Evolutionary conservation across 73 alveolate species (phyloP), one percentile per base, ranked within the genome.

Genomic region (Stentor coeruleus): DNA sequence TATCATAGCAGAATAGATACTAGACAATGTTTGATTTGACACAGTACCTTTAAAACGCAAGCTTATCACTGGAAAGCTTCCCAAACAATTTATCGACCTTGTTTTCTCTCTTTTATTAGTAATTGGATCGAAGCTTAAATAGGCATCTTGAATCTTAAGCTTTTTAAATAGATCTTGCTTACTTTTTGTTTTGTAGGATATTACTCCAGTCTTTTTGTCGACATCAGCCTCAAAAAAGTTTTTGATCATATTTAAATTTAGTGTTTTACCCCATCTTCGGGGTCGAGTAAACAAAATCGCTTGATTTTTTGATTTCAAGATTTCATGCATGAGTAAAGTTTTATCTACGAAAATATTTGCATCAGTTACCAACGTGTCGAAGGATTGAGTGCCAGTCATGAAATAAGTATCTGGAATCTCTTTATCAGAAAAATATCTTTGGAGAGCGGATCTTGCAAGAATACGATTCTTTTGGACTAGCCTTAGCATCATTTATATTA

Each of bases 251-350:
- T 26, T 33, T 38, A 59, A 20, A 38, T 59, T 59, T 3, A 59
- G 36, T 3, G 77, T 14, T 26, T 59, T 59, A 6, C 77, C 77
- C 77, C 77, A 59, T 59, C 77, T 59, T 59, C 77, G 11, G 11
- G 77, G 77, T 26, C 77, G 11, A 6, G 77, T 59, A 14, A 59
- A 20, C 3, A 59, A 26, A 59, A 59, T 28, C 30, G 36, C 3
- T 6, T 59, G 11, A 14, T 59, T 28, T 4, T 20, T 33, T 11
- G 6, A 11, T 6, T 49, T 15, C 30, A 59, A 3, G 30, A 59
- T 59, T 14, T 59, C 36, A 4, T 28, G 11, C 40, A 59, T 59
- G 3, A 59, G 30, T 20, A 6, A 38, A 3, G 77, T 14, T 59
- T 66, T 66, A 31, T 66, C 79, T 0, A 66, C 79, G 37, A 28